A percentile compares a stretch with the other conserved stretches of the same genome.
These are phyloP conservation scores for Trypanosoma boissoni DNA, from an alignment of 208 protist genomes.

Conservation along the genomic window DNA sequence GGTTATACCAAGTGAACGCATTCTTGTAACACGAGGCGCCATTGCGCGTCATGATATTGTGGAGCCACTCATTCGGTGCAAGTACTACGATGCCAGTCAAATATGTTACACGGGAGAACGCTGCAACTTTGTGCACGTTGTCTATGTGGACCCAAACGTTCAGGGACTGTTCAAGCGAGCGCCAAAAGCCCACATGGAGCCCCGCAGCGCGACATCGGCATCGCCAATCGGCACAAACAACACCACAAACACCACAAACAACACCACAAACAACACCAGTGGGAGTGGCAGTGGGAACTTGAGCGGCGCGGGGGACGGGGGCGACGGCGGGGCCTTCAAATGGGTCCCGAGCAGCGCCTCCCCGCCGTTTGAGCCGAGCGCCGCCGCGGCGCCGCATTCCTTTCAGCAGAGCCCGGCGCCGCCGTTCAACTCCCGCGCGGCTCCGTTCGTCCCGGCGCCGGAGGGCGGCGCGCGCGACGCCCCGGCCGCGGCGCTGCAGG, in stretches of 20 bases:
- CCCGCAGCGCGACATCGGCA: not conserved
- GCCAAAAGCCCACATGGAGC: conserved; percentile 16
- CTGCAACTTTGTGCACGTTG: conserved; percentile 39
- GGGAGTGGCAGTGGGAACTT: too few species aligned
- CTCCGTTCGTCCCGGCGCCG: not conserved
- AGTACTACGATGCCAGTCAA: conserved; percentile 33
- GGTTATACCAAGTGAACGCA: conserved; percentile 30
- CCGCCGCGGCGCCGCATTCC: not conserved
- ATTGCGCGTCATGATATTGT: conserved; percentile 22
- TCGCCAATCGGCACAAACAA: not conserved
- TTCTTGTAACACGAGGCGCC: conserved; percentile 29
- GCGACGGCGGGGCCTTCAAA: not conserved
- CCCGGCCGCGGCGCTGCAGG: conserved; percentile 1
- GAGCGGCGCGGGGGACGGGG: too few species aligned
- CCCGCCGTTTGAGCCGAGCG: not conserved
- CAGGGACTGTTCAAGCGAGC: conserved; percentile 40
- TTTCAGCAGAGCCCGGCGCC: not conserved
- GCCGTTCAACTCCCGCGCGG: not conserved
- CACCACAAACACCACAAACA: conserved; percentile 7
- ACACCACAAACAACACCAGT: not conserved
- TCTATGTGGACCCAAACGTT: conserved; percentile 36
- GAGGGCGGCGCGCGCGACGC: conserved; percentile 6
- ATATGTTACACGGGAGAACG: conserved; percentile 39
- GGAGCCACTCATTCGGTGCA: conserved; percentile 31
- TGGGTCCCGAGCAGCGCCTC: not conserved